Percentiles rank a stretch among this genome's conserved stretches.
phyloP scores from a whole-genome alignment of 345 rosid species.

The Ceriops decandra region DNA sequence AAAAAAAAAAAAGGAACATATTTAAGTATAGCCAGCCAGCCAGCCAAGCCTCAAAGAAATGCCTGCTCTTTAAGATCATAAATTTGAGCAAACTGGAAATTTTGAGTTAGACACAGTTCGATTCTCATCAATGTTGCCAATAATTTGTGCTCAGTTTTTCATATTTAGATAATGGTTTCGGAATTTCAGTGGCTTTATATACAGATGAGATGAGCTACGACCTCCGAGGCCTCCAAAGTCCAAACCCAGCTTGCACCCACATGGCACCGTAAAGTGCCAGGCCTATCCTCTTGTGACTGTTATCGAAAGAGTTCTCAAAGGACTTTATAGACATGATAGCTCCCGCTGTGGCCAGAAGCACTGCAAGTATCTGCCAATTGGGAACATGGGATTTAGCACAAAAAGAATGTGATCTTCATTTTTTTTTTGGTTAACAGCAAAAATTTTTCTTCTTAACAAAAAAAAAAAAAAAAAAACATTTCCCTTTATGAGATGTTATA shows the following conservation, averaged over 20 bases:
- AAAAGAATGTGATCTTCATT: too few relatives aligned
- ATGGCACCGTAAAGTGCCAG: conserved; percentile 51
- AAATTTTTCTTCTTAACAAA: too few relatives aligned
- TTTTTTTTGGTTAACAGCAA: too few relatives aligned
- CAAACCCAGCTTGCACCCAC: conserved; percentile 54
- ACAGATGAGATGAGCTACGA: neutral
- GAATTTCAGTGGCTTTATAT: neutral
- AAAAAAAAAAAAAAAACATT: too few relatives aligned
- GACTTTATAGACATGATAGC: conserved; percentile 51
- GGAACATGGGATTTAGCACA: neutral
- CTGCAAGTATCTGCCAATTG: conserved; percentile 38
- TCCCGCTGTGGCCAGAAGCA: conserved; percentile 50
- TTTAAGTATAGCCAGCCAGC: too few relatives aligned
- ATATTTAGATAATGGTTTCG: neutral
- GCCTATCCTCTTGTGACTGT: conserved; percentile 62
- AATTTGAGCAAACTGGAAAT: too few relatives aligned
- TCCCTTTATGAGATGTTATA: too few relatives aligned
- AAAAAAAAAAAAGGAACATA: neutral
- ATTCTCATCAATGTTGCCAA: too few relatives aligned
- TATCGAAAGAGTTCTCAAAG: conserved; percentile 60
- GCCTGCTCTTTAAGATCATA: too few relatives aligned
- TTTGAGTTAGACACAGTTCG: too few relatives aligned
- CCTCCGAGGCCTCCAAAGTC: conserved; percentile 50
- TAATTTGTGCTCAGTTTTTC: too few relatives aligned
- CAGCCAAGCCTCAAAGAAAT: too few relatives aligned